Base-by-base conservation (phyloP, 2,329 filamentous ascomycete genomes). In the Diaporthe aspalathi region DNA sequence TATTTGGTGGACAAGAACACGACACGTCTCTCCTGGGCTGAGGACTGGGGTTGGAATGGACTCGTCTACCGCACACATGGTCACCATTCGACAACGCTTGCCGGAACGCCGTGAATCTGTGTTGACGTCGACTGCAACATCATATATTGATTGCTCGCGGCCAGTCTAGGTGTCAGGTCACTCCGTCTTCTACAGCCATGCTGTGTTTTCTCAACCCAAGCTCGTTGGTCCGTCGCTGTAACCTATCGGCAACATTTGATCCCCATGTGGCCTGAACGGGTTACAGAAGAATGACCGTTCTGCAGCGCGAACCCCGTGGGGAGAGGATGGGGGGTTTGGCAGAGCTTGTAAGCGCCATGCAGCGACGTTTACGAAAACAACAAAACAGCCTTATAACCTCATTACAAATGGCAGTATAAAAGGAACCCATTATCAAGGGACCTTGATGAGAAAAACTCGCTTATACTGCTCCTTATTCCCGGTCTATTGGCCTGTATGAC, bases 61-160 rank as follows among this genome's bases (percentile, higher is more conserved):
- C 2, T 24, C 22, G 27, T 5, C 20, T 45, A 20, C 7, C 20
- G 17, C 49, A 45, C 11, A 16, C 6, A 17, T 7, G 27, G n/a
- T 24, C 8, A 49, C 24, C 47, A 50, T 12, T 43, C 16, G 43
- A 9, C 22, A 12, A 43, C 38, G 22, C 54, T 9, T 22, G 27
- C 5, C 43, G 27, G 27, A 22, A 24, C 49, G 22, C 22, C 5
- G 16, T 7, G 5, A 14, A 4, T 4, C 29, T 3, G 32, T 47
- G 49, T 29, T 22, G 47, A 53, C 63, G 29, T 16, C 63, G 29
- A 22, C 62, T 24, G 32, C 22, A 29, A 66, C 5, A 67, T 63
- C 43, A 24, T 27, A 63, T 49, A 27, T 17, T 14, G 24, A 35
- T 22, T 11, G 6, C 8, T 12, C 20, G 38, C 27, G 35, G 20